Conservation (phyloP, 768 basidiomycete species). For the Gloeopeniophorella convolvens region DNA sequence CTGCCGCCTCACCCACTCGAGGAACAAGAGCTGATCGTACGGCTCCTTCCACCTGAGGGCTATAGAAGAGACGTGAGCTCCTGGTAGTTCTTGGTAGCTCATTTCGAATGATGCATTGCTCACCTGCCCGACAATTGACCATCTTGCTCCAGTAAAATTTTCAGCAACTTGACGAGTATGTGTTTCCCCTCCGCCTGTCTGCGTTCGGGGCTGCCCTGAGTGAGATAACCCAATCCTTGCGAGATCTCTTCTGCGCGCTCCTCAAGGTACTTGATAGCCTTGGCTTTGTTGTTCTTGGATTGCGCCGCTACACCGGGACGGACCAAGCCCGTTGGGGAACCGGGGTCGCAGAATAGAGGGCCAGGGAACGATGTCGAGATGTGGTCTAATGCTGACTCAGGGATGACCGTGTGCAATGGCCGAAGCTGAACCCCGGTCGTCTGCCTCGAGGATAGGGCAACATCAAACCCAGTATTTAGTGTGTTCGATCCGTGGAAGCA, state of each 20-base stretch:
- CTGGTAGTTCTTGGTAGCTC: background rate
- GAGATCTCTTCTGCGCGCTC: slow-evolving; percentile 71
- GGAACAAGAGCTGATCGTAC: slow-evolving; percentile 72
- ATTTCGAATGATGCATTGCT: slow-evolving; percentile 25
- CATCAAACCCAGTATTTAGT: slow-evolving; percentile 68
- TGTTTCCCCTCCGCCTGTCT: slow-evolving; percentile 70
- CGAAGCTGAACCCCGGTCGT: slow-evolving; percentile 66
- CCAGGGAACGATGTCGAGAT: slow-evolving; percentile 70
- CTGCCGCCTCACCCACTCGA: slow-evolving; percentile 31
- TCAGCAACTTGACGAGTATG: slow-evolving; percentile 65
- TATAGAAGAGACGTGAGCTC: slow-evolving; percentile 24
- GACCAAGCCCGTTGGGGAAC: slow-evolving; percentile 59
- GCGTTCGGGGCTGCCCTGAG: slow-evolving; percentile 43
- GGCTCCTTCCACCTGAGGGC: slow-evolving; percentile 63
- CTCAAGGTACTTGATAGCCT: slow-evolving; percentile 70
- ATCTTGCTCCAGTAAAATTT: slow-evolving; percentile 82
- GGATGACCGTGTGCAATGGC: slow-evolving; percentile 59
- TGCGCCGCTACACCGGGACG: slow-evolving; percentile 52
- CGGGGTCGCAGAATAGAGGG: slow-evolving; percentile 75
- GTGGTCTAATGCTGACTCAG: slow-evolving; percentile 53
- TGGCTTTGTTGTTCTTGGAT: slow-evolving; percentile 76
- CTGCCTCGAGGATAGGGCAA: slow-evolving; percentile 64
- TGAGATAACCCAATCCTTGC: slow-evolving; percentile 67
- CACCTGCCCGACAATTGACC: slow-evolving; percentile 84
- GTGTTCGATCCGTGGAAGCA: slow-evolving; percentile 75